Conservation (phyloP, 2,329 filamentous ascomycete genomes). For the Hymenoscyphus scutula region DNA sequence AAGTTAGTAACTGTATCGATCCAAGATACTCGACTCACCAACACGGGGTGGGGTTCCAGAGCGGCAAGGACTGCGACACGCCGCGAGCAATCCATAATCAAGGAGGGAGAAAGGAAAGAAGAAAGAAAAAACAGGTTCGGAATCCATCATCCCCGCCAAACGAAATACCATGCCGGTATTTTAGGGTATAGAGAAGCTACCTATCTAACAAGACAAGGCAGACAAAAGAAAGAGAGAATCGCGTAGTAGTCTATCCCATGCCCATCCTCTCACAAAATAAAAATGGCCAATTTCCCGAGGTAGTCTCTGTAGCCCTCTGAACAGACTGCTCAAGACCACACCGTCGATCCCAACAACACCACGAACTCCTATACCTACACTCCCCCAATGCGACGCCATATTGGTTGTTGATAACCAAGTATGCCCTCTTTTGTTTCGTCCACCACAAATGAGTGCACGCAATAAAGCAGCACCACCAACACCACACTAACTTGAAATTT, state of each 20-base stretch:
- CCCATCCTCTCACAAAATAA: not conserved
- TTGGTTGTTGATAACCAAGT: not conserved
- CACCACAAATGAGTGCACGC: not conserved
- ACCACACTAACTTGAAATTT: not conserved
- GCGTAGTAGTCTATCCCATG: not conserved
- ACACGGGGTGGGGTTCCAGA: too few relatives aligned
- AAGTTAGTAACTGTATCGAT: too few relatives aligned
- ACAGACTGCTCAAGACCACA: not conserved
- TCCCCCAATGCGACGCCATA: not conserved
- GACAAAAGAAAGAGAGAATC: not conserved
- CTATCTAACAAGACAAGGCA: slow-evolving; percentile 4
- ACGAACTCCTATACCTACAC: not conserved
- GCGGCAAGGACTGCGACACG: too few relatives aligned
- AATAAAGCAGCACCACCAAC: not conserved
- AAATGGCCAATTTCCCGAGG: not conserved
- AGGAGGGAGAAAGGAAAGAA: not conserved
- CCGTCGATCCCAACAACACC: not conserved
- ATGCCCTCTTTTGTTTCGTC: not conserved
- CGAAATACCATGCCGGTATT: not conserved
- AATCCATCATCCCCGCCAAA: not conserved
- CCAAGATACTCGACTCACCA: too few relatives aligned
- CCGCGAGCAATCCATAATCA: not conserved
- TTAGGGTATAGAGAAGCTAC: not conserved
- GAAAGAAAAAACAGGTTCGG: not conserved
- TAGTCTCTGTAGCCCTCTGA: not conserved